These are phyloP conservation scores for Adansonia rubrostipa DNA, from an alignment of 441 rosid genomes.

Conservation along the genomic window DNA sequence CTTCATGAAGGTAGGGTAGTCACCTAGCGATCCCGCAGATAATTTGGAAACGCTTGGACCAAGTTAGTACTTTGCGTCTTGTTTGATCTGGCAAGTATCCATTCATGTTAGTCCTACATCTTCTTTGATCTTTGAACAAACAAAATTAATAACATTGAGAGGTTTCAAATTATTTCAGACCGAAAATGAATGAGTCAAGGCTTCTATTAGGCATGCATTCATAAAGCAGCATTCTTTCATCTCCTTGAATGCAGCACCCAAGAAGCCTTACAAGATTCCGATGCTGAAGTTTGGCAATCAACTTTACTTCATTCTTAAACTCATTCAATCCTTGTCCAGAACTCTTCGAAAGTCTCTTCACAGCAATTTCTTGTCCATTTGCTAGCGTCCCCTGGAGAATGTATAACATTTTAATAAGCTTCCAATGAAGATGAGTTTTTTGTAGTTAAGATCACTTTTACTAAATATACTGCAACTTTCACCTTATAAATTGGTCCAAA, in stretches of 20 bases:
- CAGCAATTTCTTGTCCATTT: conserved; percentile 23
- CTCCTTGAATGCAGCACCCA: conserved; percentile 4
- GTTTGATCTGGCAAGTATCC: background rate
- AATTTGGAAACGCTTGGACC: conserved; percentile 5
- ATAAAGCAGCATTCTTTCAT: conserved; percentile 11
- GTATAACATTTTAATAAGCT: background rate
- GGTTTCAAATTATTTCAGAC: conserved; percentile 36
- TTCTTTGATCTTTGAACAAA: background rate
- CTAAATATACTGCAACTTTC: background rate
- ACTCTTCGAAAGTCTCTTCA: conserved; percentile 16
- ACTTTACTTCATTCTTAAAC: conserved; percentile 10
- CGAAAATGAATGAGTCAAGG: background rate
- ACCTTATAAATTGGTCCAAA: conserved; percentile 20
- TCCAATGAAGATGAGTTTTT: background rate
- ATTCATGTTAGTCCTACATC: background rate
- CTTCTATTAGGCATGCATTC: conserved; percentile 20
- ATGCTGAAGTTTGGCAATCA: conserved; percentile 23
- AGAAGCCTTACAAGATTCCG: conserved; percentile 21
- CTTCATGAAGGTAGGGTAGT: conserved; percentile 5
- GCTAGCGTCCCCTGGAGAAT: background rate
- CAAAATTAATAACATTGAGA: background rate
- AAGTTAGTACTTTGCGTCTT: background rate
- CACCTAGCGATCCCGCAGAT: conserved; percentile 4
- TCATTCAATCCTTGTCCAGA: background rate
- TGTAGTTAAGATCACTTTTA: background rate